These are phyloP conservation scores for Auricularia auricula-judae DNA, from an alignment of 768 basidiomycete genomes.

Conservation along the genomic window DNA sequence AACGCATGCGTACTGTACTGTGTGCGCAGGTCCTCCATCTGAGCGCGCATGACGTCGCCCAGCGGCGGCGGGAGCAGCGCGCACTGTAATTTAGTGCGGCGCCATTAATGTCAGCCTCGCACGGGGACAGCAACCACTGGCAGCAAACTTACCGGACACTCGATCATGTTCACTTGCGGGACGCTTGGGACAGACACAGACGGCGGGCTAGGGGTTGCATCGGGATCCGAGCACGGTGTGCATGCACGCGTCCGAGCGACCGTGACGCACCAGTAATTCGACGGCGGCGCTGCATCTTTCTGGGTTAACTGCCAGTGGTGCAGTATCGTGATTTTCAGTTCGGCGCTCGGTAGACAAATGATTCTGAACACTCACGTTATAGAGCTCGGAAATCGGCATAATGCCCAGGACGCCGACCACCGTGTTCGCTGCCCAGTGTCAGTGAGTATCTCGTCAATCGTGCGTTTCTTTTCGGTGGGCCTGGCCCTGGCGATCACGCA, in stretches of 20 bases:
- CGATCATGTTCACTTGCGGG: too few relatives aligned
- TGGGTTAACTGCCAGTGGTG: not conserved
- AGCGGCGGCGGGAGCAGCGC: conserved; percentile 3
- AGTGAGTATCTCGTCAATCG: not conserved
- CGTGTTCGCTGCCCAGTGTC: not conserved
- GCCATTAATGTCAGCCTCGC: too few relatives aligned
- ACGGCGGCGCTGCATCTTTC: not conserved
- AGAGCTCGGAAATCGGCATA: conserved; percentile 2
- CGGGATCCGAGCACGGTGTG: not conserved
- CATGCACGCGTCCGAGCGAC: not conserved
- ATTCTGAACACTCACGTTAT: not conserved
- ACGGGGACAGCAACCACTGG: too few relatives aligned
- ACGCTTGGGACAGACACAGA: too few relatives aligned
- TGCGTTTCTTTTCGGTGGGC: not conserved
- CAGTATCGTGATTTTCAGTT: not conserved
- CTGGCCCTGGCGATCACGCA: not conserved
- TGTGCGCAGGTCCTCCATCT: conserved; percentile 7
- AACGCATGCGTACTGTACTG: conserved; percentile 1
- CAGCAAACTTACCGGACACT: too few relatives aligned
- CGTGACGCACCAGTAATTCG: too few relatives aligned
- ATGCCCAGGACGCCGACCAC: conserved; percentile 3
- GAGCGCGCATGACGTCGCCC: conserved; percentile 4
- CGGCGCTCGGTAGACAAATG: not conserved
- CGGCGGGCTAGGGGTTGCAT: too few relatives aligned
- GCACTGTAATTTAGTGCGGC: conserved; percentile 2